phyloP scores from a whole-genome alignment of 2,329 filamentous ascomycete species.

The Trichoderma pleuroti region DNA sequence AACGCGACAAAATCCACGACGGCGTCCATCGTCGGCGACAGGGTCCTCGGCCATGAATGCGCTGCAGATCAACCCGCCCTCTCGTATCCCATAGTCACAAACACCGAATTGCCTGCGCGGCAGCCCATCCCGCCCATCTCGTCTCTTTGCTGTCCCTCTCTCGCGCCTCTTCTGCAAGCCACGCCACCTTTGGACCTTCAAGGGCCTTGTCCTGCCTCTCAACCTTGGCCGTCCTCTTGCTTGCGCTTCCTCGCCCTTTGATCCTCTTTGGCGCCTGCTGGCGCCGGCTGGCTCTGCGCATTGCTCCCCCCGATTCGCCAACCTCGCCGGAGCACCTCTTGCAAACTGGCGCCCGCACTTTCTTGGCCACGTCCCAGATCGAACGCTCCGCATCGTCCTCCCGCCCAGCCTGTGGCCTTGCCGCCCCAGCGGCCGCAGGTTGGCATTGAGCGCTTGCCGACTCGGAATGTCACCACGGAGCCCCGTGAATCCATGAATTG shows the following conservation, averaged over 20 bases:
- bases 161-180: not conserved
- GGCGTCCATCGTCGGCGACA: not conserved
- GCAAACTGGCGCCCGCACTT: not conserved
- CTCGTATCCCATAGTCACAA: not conserved
- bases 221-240: not conserved
- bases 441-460: slow-evolving; percentile 74
- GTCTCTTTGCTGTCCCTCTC: not conserved
- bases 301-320: not conserved
- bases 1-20: not conserved
- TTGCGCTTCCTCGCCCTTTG: not conserved
- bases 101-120: not conserved
- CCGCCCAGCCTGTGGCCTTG: slow-evolving; percentile 51
- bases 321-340: not conserved
- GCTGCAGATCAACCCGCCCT: not conserved
- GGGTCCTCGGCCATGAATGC: not conserved
- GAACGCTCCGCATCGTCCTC: slow-evolving; percentile 18
- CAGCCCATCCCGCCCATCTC: not conserved
- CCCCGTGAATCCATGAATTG: slow-evolving; percentile 92
- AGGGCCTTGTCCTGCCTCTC: not conserved
- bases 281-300: not conserved
- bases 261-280: not conserved
- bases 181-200: not conserved
- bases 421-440: slow-evolving; percentile 72
- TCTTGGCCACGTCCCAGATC: not conserved
- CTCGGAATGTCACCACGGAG: slow-evolving; percentile 67